A percentile compares a stretch with the other conserved stretches of the same genome.
Conservation (phyloP, 129 eudicot genomes). For the Daucus carota region DH1_v3.0 NC_030382.2:52347001-52347500, state of each 20-base stretch:
- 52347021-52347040: too few species aligned
- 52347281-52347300: too few species aligned
- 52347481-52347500: conserved; percentile 85
- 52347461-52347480: conserved; percentile 82
- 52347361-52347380: not conserved
- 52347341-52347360: not conserved
- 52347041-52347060: not conserved
- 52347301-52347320: not conserved
- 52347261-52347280: too few species aligned
- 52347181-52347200: not conserved
- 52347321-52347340: not conserved
- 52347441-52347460: conserved; percentile 62
- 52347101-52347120: not conserved
- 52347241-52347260: too few species aligned
- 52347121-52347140: not conserved
- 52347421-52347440: conserved; percentile 31
- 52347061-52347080: not conserved
- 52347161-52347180: not conserved
- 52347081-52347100: not conserved
- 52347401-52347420: conserved; percentile 23
- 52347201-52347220: not conserved
- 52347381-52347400: not conserved
- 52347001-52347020: too few species aligned
- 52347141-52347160: not conserved
- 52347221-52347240: not conserved